phyloP scores from a whole-genome alignment of 2,329 filamentous ascomycete genomes.

The Zasmidium citrigriseum region DNA sequence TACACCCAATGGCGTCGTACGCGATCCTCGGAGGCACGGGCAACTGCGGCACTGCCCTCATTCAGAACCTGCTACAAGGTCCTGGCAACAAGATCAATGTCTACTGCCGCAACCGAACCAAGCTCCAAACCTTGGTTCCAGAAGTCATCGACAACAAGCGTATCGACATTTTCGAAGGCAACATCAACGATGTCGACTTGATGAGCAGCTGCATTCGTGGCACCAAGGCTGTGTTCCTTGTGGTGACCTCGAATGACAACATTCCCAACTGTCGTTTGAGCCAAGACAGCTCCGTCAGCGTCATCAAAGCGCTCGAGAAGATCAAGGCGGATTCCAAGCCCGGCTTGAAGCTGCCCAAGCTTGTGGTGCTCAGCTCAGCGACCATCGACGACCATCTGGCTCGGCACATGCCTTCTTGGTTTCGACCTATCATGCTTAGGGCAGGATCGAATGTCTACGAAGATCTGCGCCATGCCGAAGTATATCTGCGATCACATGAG shows the following conservation, averaged over 20 bases:
- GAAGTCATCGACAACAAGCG: slow-evolving; percentile 25
- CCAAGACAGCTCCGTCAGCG: slow-evolving; percentile 38
- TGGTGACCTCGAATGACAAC: slow-evolving; percentile 17
- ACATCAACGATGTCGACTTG: slow-evolving; percentile 42
- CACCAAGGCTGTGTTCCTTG: slow-evolving; percentile 37
- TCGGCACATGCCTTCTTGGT: neutral
- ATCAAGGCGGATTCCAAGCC: slow-evolving; percentile 32
- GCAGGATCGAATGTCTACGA: too few relatives aligned
- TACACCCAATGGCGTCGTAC: slow-evolving; percentile 21
- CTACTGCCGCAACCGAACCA: slow-evolving; percentile 47
- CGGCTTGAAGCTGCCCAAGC: slow-evolving; percentile 30
- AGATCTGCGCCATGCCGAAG: too few relatives aligned
- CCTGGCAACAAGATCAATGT: slow-evolving; percentile 40
- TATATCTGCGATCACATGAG: too few relatives aligned
- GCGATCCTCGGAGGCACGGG: slow-evolving; percentile 35
- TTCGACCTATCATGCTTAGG: too few relatives aligned
- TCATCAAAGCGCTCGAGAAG: slow-evolving; percentile 41
- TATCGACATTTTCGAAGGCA: slow-evolving; percentile 36
- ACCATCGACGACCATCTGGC: slow-evolving; percentile 43
- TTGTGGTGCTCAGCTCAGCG: slow-evolving; percentile 48
- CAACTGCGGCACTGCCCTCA: slow-evolving; percentile 46
- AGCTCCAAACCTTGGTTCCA: slow-evolving; percentile 41
- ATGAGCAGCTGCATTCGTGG: slow-evolving; percentile 41
- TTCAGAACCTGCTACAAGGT: slow-evolving; percentile 41
- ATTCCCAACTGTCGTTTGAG: slow-evolving; percentile 38